Evolutionary conservation across 1,284 basidiomycete genomes (phyloP).

Genomic region (Spongispora temasekensis): DNA sequence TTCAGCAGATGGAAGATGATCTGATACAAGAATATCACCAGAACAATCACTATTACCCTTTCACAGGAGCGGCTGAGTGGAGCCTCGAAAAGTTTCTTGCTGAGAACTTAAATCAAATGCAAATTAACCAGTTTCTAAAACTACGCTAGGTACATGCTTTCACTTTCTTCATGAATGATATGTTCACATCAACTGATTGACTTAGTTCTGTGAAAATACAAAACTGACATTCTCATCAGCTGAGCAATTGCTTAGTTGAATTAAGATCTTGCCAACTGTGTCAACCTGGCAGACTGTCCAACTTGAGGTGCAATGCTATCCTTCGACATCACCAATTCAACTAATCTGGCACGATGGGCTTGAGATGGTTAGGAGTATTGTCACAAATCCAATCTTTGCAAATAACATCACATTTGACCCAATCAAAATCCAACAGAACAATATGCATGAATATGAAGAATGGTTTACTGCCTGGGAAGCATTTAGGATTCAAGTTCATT

Average conservation of each 20-base stretch:
- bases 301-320: background rate
- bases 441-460: background rate
- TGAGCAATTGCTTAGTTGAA: background rate
- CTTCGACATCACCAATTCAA: background rate
- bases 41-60: background rate
- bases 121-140: background rate
- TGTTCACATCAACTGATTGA: background rate
- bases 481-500: background rate
- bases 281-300: background rate
- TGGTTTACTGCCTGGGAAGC: background rate
- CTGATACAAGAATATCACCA: background rate
- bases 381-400: background rate
- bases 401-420: background rate
- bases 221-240: background rate
- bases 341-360: background rate
- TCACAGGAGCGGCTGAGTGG: background rate
- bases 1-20: background rate
- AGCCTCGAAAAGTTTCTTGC: background rate
- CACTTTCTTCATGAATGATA: background rate
- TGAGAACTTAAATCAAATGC: background rate
- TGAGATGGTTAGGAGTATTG: background rate
- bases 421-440: background rate
- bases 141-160: background rate
- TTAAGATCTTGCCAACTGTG: background rate
- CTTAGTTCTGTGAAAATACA: background rate